A percentile compares a stretch with the other conserved stretches of the same genome.
These are phyloP conservation scores for Trichoderma hamatum DNA, from an alignment of 2,329 filamentous ascomycete species.

Conservation along the genomic window DNA sequence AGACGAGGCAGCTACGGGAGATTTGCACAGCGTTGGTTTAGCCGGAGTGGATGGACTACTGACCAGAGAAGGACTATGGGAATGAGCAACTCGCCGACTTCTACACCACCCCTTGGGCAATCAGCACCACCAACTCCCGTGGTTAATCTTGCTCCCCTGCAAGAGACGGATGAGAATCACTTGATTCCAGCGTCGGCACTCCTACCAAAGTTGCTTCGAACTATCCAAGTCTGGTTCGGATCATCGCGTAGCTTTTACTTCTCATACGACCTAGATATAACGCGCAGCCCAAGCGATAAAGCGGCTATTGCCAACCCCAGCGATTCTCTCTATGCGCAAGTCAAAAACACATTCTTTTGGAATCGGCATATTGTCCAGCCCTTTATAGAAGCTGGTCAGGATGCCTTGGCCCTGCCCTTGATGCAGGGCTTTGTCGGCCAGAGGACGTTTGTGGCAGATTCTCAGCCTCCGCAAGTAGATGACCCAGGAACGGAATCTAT, in stretches of 20 bases:
- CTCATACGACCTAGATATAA: conserved; percentile 92
- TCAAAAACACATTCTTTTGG: conserved; percentile 87
- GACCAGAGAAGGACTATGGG: conserved; percentile 72
- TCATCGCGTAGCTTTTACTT: conserved; percentile 88
- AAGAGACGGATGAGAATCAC: conserved; percentile 37
- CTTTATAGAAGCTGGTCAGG: conserved; percentile 73
- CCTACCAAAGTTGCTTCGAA: conserved; percentile 81
- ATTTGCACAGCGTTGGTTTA: conserved; percentile 92
- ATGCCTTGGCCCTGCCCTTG: conserved; percentile 74
- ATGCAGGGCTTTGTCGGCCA: conserved; percentile 97
- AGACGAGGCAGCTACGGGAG: conserved; percentile 82
- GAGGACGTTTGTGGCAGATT: conserved; percentile 73
- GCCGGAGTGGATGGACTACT: conserved; percentile 76
- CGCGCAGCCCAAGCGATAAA: conserved; percentile 59
- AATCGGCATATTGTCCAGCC: conserved; percentile 75
- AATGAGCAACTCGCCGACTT: conserved; percentile 53
- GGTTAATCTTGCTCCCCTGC: conserved; percentile 45
- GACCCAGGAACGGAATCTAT: conserved; percentile 49
- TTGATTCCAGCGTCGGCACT: conserved; percentile 50
- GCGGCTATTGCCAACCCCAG: conserved; percentile 31
- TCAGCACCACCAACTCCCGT: conserved; percentile 29
- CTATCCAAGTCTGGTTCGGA: conserved; percentile 81
- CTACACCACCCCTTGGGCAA: conserved; percentile 30
- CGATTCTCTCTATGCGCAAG: conserved; percentile 67
- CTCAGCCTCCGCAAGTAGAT: conserved; percentile 58